A percentile compares a stretch with the other conserved stretches of the same genome.
Conservation (phyloP, 495 filamentous ascomycete genomes). For the Hypoxylon lienhwacheense region DNA sequence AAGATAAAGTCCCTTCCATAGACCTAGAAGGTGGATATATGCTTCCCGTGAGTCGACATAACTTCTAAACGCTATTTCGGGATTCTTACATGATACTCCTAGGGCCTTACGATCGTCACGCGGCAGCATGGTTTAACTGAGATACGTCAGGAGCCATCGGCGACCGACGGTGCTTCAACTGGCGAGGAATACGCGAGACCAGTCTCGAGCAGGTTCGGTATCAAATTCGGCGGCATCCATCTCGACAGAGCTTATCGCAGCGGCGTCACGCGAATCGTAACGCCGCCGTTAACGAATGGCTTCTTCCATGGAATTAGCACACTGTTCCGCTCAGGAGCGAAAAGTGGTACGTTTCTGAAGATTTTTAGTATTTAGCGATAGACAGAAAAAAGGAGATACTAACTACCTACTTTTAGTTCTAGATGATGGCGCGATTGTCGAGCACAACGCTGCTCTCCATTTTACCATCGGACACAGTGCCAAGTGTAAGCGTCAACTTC, state of each 20-base stretch:
- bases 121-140: conserved; percentile 49
- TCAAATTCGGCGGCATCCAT: conserved; percentile 50
- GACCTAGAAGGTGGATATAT: conserved; percentile 49
- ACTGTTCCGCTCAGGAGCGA: conserved; percentile 48
- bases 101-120: conserved; percentile 50
- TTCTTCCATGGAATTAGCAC: conserved; percentile 52
- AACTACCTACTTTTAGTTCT: conserved; percentile 14
- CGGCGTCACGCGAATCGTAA: conserved; percentile 55
- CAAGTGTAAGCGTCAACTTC: conserved; percentile 20
- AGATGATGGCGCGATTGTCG: conserved; percentile 43
- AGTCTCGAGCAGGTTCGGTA: conserved; percentile 46
- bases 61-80: not conserved
- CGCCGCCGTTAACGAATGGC: conserved; percentile 46
- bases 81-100: conserved; percentile 1
- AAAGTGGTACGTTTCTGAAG: conserved; percentile 31
- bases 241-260: conserved; percentile 49
- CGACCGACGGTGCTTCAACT: conserved; percentile 43
- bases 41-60: conserved; percentile 35
- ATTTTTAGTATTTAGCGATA: not conserved
- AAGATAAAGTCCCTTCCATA: conserved; percentile 31
- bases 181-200: conserved; percentile 40
- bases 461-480: conserved; percentile 44
- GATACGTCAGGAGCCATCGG: conserved; percentile 46
- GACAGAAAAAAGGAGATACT: too few relatives aligned
- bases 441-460: conserved; percentile 51